Conservation (phyloP, 768 basidiomycete species). For the Agrocybe pediades region DNA sequence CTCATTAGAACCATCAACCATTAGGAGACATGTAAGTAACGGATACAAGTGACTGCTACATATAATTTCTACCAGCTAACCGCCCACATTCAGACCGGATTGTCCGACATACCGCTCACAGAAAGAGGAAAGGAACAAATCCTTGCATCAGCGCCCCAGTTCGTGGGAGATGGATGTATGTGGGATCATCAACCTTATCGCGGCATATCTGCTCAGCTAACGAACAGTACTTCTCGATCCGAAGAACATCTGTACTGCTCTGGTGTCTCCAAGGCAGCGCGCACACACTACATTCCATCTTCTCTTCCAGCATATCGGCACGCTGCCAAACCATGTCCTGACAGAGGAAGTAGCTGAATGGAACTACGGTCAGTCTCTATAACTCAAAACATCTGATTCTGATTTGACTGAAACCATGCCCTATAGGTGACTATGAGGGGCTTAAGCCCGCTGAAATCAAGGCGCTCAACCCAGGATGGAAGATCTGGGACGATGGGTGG, state of each 20-base stretch:
- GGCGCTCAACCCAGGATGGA: conserved; percentile 60
- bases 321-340: conserved; percentile 51
- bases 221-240: conserved; percentile 86
- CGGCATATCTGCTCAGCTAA: conserved; percentile 38
- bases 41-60: too few species aligned
- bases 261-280: conserved; percentile 86
- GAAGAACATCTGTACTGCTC: conserved; percentile 67
- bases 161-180: conserved; percentile 83
- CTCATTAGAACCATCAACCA: not conserved
- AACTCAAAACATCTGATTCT: not conserved
- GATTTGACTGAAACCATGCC: not conserved
- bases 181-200: conserved; percentile 11
- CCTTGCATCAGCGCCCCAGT: conserved; percentile 55
- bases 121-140: conserved; percentile 72
- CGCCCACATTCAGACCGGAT: conserved; percentile 65
- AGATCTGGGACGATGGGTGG: conserved; percentile 86
- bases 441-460: conserved; percentile 79
- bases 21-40: conserved; percentile 63
- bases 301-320: conserved; percentile 54
- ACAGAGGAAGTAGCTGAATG: conserved; percentile 79
- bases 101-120: conserved; percentile 87
- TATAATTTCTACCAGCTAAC: too few species aligned
- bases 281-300: conserved; percentile 87
- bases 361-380: conserved; percentile 72
- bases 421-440: conserved; percentile 81